phyloP scores from a whole-genome alignment of 805 yeast species.

The Grigorovia yakushimaensis region DNA sequence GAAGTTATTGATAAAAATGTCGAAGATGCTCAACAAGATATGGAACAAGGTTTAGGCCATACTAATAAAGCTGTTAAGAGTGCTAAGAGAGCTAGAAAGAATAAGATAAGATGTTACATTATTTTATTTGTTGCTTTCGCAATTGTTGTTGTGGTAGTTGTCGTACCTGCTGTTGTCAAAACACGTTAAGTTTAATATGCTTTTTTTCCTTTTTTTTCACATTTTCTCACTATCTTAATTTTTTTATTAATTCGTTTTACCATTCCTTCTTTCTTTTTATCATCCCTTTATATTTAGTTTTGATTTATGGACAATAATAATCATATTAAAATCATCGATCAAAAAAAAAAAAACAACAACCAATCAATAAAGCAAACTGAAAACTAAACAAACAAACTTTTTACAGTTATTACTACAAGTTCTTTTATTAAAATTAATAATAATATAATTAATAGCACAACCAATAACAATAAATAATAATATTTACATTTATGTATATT shows the following conservation, averaged over 20 bases:
- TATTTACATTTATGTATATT: neutral
- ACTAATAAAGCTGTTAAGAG: slow-evolving; percentile 80
- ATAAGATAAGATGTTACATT: slow-evolving; percentile 78
- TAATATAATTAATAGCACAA: neutral
- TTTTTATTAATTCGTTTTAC: no score
- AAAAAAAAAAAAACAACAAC: neutral
- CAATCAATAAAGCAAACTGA: neutral
- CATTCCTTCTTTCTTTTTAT: slow-evolving; percentile 1
- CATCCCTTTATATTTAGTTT: neutral
- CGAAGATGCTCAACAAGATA: slow-evolving; percentile 74
- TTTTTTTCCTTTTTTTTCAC: slow-evolving; percentile 3
- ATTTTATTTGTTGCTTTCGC: slow-evolving; percentile 49
- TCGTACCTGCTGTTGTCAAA: slow-evolving; percentile 36
- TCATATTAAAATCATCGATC: neutral
- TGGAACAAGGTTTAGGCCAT: slow-evolving; percentile 91
- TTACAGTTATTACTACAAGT: neutral
- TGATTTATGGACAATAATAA: neutral
- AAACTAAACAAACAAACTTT: neutral
- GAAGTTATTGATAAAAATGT: slow-evolving; percentile 77
- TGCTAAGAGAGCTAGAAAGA: slow-evolving; percentile 84
- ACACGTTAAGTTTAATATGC: slow-evolving; percentile 10
- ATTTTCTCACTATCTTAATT: no score
- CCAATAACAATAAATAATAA: neutral
- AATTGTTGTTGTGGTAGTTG: slow-evolving; percentile 60
- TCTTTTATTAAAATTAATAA: no score